A percentile compares a stretch with the other conserved stretches of the same genome.
These are phyloP conservation scores for Vanrija pseudolonga DNA, from an alignment of 1,284 basidiomycete species.

Conservation along the genomic window DNA sequence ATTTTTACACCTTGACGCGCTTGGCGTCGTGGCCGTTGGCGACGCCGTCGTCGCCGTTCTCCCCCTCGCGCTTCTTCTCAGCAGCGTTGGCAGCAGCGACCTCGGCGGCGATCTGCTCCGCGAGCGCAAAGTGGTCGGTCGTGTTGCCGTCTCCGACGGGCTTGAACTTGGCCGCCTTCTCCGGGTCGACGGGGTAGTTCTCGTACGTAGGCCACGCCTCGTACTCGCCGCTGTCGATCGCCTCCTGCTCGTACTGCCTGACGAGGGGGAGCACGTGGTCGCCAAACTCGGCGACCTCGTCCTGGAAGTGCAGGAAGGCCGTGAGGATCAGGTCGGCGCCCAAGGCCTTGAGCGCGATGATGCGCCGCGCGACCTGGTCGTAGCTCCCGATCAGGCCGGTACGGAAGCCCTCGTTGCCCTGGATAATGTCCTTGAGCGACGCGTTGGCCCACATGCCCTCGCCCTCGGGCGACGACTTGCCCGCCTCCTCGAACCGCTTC, in stretches of 20 bases:
- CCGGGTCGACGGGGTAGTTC: slow-evolving; percentile 6
- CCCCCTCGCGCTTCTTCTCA: no score
- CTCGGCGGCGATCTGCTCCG: no score
- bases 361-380: slow-evolving; percentile 11
- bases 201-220: slow-evolving; percentile 9
- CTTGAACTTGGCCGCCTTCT: no score
- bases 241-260: slow-evolving; percentile 7
- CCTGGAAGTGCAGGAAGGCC: neutral
- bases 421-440: slow-evolving; percentile 7
- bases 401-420: slow-evolving; percentile 17
- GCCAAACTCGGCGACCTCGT: slow-evolving; percentile 11
- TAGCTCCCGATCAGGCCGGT: slow-evolving; percentile 11
- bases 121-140: no score
- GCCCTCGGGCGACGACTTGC: slow-evolving; percentile 3
- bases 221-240: slow-evolving; percentile 5
- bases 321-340: slow-evolving; percentile 9
- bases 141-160: no score
- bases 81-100: no score
- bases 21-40: no score
- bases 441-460: slow-evolving; percentile 18
- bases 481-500: slow-evolving; percentile 10
- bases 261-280: slow-evolving; percentile 14
- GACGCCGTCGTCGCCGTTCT: no score
- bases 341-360: slow-evolving; percentile 13
- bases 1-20: no score